Percentiles rank a stretch among this genome's conserved stretches.
Evolutionary conservation across 2,329 filamentous ascomycete genomes (phyloP).

Genomic region (Phyllosticta citribraziliensis): DNA sequence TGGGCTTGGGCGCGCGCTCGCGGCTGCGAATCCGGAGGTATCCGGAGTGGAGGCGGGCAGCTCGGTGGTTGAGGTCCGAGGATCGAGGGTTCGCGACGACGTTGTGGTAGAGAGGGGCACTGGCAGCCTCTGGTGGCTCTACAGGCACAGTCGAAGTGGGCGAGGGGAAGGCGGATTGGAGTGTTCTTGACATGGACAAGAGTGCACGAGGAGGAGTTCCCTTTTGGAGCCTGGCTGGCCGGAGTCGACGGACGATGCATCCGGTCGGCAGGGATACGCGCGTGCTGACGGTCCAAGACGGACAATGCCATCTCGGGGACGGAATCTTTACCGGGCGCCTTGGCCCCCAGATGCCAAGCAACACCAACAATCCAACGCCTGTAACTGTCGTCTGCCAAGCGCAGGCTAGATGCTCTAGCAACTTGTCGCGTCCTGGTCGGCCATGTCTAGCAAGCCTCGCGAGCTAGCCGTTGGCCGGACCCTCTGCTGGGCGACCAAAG

Average conservation of each 20-base stretch:
- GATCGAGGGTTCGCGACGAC: not conserved
- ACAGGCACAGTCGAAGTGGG: not conserved
- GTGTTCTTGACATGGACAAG: not conserved
- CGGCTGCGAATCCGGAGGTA: not conserved
- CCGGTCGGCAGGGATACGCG: not conserved
- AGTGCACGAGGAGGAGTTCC: not conserved
- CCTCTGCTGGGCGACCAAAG: not conserved
- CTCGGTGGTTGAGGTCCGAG: not conserved
- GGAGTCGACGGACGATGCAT: not conserved
- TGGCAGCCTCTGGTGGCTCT: not conserved
- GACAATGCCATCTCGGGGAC: not conserved
- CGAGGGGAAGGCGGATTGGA: not conserved
- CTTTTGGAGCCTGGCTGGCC: not conserved
- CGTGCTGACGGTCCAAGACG: not conserved
- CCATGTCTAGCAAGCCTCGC: not conserved
- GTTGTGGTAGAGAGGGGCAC: not conserved
- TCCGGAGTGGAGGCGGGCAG: not conserved
- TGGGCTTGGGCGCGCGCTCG: not conserved
- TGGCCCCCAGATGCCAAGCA: not conserved
- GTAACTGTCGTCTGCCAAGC: not conserved
- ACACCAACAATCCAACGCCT: not conserved
- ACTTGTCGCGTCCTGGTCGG: not conserved
- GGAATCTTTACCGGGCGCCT: not conserved
- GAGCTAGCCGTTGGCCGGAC: not conserved
- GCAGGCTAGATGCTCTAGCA: not conserved